Evolutionary conservation across 768 basidiomycete genomes (phyloP).

Genomic region (Tulasnella sp.): DNA sequence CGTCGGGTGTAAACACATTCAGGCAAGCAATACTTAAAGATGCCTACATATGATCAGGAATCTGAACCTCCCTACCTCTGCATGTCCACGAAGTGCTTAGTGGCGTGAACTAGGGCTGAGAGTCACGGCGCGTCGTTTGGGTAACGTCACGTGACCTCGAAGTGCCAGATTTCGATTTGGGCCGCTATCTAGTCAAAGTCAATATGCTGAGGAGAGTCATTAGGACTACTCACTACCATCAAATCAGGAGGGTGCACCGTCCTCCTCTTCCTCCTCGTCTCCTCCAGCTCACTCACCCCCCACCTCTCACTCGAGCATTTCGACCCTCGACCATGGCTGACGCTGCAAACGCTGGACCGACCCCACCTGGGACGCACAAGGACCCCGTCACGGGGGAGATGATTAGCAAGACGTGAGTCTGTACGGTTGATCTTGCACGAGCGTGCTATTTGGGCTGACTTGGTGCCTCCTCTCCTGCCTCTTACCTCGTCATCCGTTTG

Average conservation of each 20-base stretch:
- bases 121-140: not conserved
- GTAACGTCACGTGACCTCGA: not conserved
- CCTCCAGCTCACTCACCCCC: not conserved
- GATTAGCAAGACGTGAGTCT: conserved; percentile 87
- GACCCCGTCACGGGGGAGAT: conserved; percentile 91
- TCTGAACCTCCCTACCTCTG: no score
- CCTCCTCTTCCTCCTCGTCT: not conserved
- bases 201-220: not conserved
- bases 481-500: conserved; percentile 24
- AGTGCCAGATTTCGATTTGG: not conserved
- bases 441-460: not conserved
- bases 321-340: not conserved
- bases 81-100: no score
- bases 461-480: not conserved
- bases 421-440: not conserved
- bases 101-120: not conserved
- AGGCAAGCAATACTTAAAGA: no score
- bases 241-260: not conserved
- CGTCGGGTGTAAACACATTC: no score
- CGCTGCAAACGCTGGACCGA: not conserved
- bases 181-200: not conserved
- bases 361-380: conserved; percentile 37
- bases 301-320: not conserved
- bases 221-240: not conserved
- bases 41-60: no score